Evolutionary conservation across 768 basidiomycete species (phyloP).

Genomic region (Tulasnella sp.): DNA sequence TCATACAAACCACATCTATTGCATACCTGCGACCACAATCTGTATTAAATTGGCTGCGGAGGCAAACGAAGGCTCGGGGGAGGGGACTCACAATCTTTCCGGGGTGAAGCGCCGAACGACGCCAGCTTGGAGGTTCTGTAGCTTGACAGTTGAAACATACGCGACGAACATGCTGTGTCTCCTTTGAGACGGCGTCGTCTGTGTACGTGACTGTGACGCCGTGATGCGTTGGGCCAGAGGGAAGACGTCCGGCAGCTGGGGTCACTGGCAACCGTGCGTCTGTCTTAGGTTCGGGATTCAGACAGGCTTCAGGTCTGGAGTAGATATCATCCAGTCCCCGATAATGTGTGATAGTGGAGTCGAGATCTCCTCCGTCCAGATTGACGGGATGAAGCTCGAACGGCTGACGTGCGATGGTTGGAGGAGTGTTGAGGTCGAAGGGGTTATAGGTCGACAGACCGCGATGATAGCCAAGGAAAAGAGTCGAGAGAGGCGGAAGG

Average conservation of each 20-base stretch:
- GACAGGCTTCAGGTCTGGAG: background rate
- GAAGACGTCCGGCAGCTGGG: constrained; percentile 23
- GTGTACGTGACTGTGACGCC: constrained; percentile 74
- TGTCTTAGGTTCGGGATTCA: background rate
- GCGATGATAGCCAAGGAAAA: constrained; percentile 26
- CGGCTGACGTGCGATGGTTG: background rate
- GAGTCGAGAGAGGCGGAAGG: constrained; percentile 28
- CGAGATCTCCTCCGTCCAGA: background rate
- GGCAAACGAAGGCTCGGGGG: background rate
- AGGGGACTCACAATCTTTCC: constrained; percentile 59
- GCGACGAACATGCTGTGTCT: constrained; percentile 82
- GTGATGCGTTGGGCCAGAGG: constrained; percentile 34
- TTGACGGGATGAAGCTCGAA: background rate
- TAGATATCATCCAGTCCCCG: background rate
- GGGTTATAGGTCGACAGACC: background rate
- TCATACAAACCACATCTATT: constrained; percentile 91
- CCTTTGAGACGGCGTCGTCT: constrained; percentile 83
- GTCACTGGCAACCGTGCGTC: constrained; percentile 27
- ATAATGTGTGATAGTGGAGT: background rate
- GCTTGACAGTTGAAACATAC: constrained; percentile 89
- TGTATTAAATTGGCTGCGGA: background rate
- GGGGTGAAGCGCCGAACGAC: constrained; percentile 77
- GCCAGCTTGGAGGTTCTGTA: constrained; percentile 84
- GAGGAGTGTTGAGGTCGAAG: background rate
- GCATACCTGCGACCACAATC: constrained; percentile 43